Evolutionary conservation across 2,329 filamentous ascomycete species (phyloP).

Genomic region (Aspergillus quadrilineatus): DNA sequence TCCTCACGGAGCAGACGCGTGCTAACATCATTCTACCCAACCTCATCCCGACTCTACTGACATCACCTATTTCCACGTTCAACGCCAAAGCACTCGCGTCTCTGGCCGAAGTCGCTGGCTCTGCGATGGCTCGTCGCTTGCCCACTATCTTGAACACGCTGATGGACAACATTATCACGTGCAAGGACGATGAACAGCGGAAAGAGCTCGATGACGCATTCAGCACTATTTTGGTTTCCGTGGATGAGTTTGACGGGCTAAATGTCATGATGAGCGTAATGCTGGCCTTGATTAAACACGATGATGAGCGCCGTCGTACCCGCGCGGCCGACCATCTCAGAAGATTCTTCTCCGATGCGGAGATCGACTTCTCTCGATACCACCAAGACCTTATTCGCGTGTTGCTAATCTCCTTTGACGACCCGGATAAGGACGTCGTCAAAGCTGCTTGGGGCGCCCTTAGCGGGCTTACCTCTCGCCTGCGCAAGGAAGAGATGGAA

Average conservation of each 20-base stretch:
- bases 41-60: constrained; percentile 87
- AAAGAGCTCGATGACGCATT: constrained; percentile 76
- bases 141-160: constrained; percentile 89
- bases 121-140: constrained; percentile 85
- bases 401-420: constrained; percentile 87
- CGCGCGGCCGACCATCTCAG: constrained; percentile 76
- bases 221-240: constrained; percentile 83
- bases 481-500: constrained; percentile 98
- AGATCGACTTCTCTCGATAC: constrained; percentile 91
- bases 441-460: constrained; percentile 88
- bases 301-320: constrained; percentile 82
- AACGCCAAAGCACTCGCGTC: constrained; percentile 94
- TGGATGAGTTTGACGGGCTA: constrained; percentile 93
- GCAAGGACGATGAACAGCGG: constrained; percentile 70
- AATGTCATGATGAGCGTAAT: constrained; percentile 96
- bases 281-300: constrained; percentile 81
- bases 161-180: constrained; percentile 81
- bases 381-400: constrained; percentile 92
- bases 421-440: constrained; percentile 77
- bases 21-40: constrained; percentile 97
- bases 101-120: constrained; percentile 83
- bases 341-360: constrained; percentile 77
- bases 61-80: constrained; percentile 87
- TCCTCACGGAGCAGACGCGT: constrained; percentile 88
- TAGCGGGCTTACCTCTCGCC: constrained; percentile 78